phyloP scores from a whole-genome alignment of 2,329 filamentous ascomycete species.

The Verticillium isaacii region DNA sequence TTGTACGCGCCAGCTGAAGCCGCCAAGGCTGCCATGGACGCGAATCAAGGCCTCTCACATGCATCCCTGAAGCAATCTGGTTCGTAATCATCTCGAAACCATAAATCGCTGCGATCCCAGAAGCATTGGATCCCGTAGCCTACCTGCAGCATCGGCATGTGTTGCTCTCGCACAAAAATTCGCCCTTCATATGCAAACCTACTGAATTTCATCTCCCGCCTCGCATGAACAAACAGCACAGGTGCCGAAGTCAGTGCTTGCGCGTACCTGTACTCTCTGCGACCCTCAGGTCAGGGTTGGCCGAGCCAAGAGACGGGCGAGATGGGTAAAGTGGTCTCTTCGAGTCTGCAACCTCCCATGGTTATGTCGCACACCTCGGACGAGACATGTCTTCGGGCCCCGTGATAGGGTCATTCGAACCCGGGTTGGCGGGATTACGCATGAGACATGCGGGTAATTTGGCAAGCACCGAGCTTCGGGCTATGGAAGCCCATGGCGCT shows the following conservation, averaged over 20 bases:
- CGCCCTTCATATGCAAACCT: not conserved
- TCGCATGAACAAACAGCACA: not conserved
- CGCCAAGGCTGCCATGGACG: not conserved
- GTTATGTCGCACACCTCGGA: slow-evolving; percentile 6
- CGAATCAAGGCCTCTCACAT: not conserved
- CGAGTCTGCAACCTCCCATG: slow-evolving; percentile 7
- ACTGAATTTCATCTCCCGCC: not conserved
- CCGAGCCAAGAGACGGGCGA: not conserved
- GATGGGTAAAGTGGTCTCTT: not conserved
- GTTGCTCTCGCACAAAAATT: not conserved
- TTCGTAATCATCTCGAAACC: not conserved
- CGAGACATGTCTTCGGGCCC: slow-evolving; percentile 13
- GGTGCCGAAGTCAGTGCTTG: not conserved
- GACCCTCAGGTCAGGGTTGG: not conserved
- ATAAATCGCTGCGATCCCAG: not conserved
- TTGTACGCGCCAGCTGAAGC: not conserved
- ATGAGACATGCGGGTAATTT: slow-evolving; percentile 9
- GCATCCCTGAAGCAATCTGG: not conserved
- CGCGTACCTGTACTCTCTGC: not conserved
- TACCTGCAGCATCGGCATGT: not conserved
- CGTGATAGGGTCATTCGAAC: slow-evolving; percentile 9
- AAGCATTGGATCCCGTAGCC: not conserved
- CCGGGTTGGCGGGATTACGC: slow-evolving; percentile 6
- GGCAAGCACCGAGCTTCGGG: slow-evolving; percentile 10
- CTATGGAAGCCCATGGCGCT: slow-evolving; percentile 1